A percentile compares a stretch with the other conserved stretches of the same genome.
Evolutionary conservation across 768 basidiomycete genomes (phyloP).

Genomic region (Paxillus rubicundulus): DNA sequence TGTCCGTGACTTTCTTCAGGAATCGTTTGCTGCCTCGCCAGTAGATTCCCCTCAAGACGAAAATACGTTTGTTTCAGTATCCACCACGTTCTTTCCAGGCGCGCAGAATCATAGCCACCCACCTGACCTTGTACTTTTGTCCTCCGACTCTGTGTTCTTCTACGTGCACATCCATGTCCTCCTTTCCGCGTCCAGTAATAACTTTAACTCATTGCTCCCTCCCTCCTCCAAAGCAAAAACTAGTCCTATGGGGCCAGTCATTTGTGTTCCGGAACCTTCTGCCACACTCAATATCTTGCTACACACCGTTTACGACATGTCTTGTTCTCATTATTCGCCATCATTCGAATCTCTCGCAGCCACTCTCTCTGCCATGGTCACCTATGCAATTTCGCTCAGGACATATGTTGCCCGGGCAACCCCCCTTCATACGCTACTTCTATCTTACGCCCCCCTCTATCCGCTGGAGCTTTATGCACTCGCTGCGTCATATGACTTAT

Average conservation of each 20-base stretch:
- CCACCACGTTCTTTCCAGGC: conserved; percentile 78
- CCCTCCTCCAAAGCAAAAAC: conserved; percentile 35
- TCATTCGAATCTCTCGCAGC: conserved; percentile 54
- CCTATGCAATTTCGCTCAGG: conserved; percentile 59
- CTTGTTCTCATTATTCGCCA: conserved; percentile 74
- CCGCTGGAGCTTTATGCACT: conserved; percentile 74
- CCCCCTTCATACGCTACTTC: conserved; percentile 56
- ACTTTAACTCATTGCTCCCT: conserved; percentile 59
- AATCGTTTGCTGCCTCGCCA: conserved; percentile 34
- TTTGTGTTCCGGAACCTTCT: conserved; percentile 60
- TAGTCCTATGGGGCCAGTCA: conserved; percentile 49
- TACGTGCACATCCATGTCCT: conserved; percentile 68
- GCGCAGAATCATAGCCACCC: conserved; percentile 54
- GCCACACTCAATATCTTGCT: conserved; percentile 67
- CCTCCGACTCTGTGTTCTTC: conserved; percentile 80
- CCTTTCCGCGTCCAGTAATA: conserved; percentile 58
- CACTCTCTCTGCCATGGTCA: conserved; percentile 54
- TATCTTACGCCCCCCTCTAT: conserved; percentile 63
- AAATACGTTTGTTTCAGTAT: conserved; percentile 64
- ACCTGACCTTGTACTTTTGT: conserved; percentile 65
- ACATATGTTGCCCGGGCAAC: conserved; percentile 47
- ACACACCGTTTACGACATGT: conserved; percentile 69
- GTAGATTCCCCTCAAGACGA: conserved; percentile 36
- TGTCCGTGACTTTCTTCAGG: conserved; percentile 18
- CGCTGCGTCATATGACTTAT: conserved; percentile 62